A percentile compares a stretch with the other conserved stretches of the same genome.
phyloP scores from a whole-genome alignment of 805 yeast species.

The Maudiozyma saulgeensis region DNA sequence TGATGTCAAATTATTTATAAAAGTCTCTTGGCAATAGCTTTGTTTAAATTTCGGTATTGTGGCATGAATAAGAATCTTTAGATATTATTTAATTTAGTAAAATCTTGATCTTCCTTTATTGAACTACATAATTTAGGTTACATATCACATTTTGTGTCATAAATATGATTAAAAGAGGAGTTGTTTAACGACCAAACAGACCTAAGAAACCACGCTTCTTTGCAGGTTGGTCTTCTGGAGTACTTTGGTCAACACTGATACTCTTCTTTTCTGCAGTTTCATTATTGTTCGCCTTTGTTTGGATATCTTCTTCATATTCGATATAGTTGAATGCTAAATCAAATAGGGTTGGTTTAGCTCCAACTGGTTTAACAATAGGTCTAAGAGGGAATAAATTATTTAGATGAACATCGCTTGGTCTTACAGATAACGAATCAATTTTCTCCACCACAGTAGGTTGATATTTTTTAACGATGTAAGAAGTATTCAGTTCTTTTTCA shows the following conservation, averaged over 20 bases:
- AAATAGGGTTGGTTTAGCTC: slow-evolving; percentile 81
- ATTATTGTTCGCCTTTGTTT: background rate
- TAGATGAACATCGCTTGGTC: slow-evolving; percentile 15
- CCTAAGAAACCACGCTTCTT: slow-evolving; percentile 68
- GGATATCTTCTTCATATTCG: slow-evolving; percentile 33
- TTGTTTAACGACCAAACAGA: slow-evolving; percentile 45
- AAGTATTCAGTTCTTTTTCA: slow-evolving; percentile 14
- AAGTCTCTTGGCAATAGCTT: no score
- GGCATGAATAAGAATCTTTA: no score
- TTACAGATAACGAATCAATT: slow-evolving; percentile 11
- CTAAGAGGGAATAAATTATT: slow-evolving; percentile 24
- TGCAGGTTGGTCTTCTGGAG: slow-evolving; percentile 21
- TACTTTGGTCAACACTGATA: background rate
- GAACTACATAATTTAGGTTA: background rate
- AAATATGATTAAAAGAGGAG: background rate
- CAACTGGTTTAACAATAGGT: slow-evolving; percentile 48
- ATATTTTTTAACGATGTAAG: slow-evolving; percentile 4
- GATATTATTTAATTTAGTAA: background rate
- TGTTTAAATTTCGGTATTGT: no score
- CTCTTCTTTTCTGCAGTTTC: slow-evolving; percentile 3
- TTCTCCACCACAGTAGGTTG: slow-evolving; percentile 34
- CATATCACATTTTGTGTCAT: background rate
- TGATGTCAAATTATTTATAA: no score
- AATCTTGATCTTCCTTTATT: background rate
- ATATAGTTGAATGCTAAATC: slow-evolving; percentile 85